phyloP scores from a whole-genome alignment of 1,284 basidiomycete genomes.

The Pisolithus thermaeus region DNA sequence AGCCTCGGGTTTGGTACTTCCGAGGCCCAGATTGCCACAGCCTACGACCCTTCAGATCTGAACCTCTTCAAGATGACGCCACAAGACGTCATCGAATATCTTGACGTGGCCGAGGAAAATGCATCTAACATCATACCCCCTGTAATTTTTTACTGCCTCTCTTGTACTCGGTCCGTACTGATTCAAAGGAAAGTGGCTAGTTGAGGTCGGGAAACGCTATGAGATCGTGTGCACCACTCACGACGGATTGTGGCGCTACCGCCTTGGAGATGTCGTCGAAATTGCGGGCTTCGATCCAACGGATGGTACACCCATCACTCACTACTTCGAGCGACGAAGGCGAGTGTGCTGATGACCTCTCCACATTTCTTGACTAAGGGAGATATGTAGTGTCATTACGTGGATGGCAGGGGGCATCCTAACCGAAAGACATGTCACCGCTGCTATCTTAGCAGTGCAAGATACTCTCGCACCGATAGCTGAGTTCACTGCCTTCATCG shows the following conservation, averaged over 20 bases:
- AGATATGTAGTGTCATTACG: neutral
- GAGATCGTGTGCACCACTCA: conserved; percentile 6
- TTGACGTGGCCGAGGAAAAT: neutral
- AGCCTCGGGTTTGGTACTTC: neutral
- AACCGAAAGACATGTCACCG: conserved; percentile 5
- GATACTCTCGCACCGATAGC: neutral
- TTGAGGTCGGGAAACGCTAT: conserved; percentile 4
- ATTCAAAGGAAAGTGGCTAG: conserved; percentile 3
- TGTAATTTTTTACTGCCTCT: neutral
- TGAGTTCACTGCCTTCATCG: conserved; percentile 6
- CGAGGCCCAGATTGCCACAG: conserved; percentile 1
- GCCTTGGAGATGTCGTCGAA: conserved; percentile 4
- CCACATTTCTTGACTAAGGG: neutral
- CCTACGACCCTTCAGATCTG: neutral
- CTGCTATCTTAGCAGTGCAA: conserved; percentile 3
- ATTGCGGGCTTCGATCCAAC: conserved; percentile 5
- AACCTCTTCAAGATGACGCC: conserved; percentile 4
- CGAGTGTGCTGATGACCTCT: neutral
- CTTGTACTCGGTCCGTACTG: neutral
- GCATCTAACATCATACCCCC: neutral
- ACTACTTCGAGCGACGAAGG: conserved; percentile 6
- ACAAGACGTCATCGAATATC: conserved; percentile 5
- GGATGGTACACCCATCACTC: conserved; percentile 7
- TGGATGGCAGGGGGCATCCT: conserved; percentile 1
- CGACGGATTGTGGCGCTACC: conserved; percentile 9